These are phyloP conservation scores for Aspergillus ochraceoroseus DNA, from an alignment of 2,329 filamentous ascomycete species.

Conservation along the genomic window DNA sequence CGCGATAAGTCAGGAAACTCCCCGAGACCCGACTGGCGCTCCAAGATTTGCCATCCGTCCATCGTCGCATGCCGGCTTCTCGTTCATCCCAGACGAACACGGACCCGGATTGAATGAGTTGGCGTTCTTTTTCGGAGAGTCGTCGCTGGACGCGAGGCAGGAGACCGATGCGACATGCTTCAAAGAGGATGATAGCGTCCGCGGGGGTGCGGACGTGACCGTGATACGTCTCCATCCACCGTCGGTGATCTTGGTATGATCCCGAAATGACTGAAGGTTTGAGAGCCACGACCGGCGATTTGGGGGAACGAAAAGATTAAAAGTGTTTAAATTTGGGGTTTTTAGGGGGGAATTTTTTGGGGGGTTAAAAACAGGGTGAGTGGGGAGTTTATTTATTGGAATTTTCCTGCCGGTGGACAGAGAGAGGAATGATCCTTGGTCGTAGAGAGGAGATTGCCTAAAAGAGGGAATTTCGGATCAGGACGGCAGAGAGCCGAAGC, in stretches of 20 bases:
- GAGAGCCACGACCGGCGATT: slow-evolving; percentile 19
- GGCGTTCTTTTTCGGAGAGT: slow-evolving; percentile 92
- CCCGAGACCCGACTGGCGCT: slow-evolving; percentile 95
- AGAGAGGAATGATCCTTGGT: no score
- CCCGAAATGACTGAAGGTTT: slow-evolving; percentile 20
- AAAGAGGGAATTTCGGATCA: no score
- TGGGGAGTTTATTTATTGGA: no score
- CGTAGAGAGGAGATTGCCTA: no score
- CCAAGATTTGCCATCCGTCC: slow-evolving; percentile 99
- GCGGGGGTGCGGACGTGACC: slow-evolving; percentile 91
- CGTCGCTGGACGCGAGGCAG: slow-evolving; percentile 87
- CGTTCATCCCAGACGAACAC: slow-evolving; percentile 99
- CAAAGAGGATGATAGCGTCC: slow-evolving; percentile 97
- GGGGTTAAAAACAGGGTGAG: no score
- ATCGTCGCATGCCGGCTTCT: slow-evolving; percentile 95
- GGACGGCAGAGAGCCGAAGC: no score
- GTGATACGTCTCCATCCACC: slow-evolving; percentile 88
- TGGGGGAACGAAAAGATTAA: slow-evolving; percentile 15
- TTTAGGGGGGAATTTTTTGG: no score
- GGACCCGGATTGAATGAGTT: slow-evolving; percentile 91
- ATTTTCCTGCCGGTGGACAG: no score
- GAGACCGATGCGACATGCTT: slow-evolving; percentile 84
- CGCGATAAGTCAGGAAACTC: slow-evolving; percentile 93
- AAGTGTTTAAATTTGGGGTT: neutral
- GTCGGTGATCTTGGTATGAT: slow-evolving; percentile 22